A percentile compares a stretch with the other conserved stretches of the same genome.
Conservation (phyloP, 2,329 filamentous ascomycete genomes). For the Dactylellina drechsleri region DNA sequence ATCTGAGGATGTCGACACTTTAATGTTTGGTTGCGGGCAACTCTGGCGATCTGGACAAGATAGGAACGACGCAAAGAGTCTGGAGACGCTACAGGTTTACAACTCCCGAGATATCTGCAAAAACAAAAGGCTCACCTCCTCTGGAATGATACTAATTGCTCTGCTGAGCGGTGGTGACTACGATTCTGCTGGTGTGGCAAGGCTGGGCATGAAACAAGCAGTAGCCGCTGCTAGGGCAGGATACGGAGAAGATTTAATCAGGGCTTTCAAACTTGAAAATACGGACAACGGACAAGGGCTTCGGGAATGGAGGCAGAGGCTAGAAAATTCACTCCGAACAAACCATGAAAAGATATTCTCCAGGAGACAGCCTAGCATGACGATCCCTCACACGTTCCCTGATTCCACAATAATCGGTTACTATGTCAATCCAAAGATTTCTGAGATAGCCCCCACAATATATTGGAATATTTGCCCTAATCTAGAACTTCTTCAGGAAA, state of each 20-base stretch:
- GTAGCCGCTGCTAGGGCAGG: slow-evolving; percentile 90
- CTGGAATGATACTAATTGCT: slow-evolving; percentile 93
- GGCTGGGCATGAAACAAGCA: slow-evolving; percentile 86
- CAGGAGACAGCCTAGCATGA: slow-evolving; percentile 76
- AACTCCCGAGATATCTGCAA: slow-evolving; percentile 65
- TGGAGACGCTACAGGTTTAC: slow-evolving; percentile 79
- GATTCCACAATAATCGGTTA: slow-evolving; percentile 80
- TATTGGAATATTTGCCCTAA: slow-evolving; percentile 73
- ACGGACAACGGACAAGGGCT: slow-evolving; percentile 72
- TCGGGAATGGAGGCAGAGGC: slow-evolving; percentile 74
- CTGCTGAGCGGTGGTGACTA: slow-evolving; percentile 97
- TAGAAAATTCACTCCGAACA: slow-evolving; percentile 79
- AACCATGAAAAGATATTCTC: slow-evolving; percentile 86
- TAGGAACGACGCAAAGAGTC: slow-evolving; percentile 70
- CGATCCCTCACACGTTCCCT: slow-evolving; percentile 83
- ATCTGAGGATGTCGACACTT: slow-evolving; percentile 94
- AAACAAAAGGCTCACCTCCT: slow-evolving; percentile 75
- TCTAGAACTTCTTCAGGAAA: slow-evolving; percentile 74
- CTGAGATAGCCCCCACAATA: slow-evolving; percentile 60
- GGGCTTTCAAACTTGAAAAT: slow-evolving; percentile 64
- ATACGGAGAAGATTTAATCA: slow-evolving; percentile 75
- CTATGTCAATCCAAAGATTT: slow-evolving; percentile 88
- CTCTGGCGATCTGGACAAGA: slow-evolving; percentile 65
- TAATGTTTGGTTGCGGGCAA: slow-evolving; percentile 91
- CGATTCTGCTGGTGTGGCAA: slow-evolving; percentile 83